Conservation (phyloP, 345 rosid species). For the Eucalyptus decipiens region DNA sequence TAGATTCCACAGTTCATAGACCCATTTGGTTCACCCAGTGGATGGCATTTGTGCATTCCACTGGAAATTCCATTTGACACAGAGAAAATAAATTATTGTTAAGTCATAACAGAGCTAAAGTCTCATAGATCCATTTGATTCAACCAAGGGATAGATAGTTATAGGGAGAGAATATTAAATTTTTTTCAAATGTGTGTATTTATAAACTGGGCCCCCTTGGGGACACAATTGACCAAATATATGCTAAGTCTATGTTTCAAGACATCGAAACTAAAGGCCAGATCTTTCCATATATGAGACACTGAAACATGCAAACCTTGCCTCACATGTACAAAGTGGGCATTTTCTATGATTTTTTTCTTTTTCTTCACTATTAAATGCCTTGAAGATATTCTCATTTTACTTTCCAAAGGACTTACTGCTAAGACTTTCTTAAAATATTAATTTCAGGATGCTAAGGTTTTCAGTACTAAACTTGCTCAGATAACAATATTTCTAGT, state of each 20-base stretch:
- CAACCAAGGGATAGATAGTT: background rate
- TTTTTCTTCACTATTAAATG: background rate
- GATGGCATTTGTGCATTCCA: background rate
- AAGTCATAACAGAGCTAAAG: background rate
- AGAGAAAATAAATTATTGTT: too few species aligned
- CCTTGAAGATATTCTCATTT: background rate
- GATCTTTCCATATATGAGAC: background rate
- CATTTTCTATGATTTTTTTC: background rate
- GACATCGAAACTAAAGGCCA: background rate
- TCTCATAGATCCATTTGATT: background rate
- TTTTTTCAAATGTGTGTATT: background rate
- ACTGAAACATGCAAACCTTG: background rate
- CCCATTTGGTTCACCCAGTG: background rate
- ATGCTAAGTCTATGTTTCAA: background rate
- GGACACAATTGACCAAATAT: too few species aligned
- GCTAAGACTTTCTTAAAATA: background rate
- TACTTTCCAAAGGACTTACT: background rate
- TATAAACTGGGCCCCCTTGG: too few species aligned
- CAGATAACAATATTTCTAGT: background rate
- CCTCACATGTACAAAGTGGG: background rate
- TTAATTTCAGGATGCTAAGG: background rate
- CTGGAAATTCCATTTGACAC: too few species aligned
- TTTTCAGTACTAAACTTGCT: background rate
- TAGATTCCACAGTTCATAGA: background rate
- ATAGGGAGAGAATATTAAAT: background rate